Evolutionary conservation across 2,329 filamentous ascomycete species (phyloP), one percentile per base, ranked within the genome.

Genomic region (Cytospora mali): DNA sequence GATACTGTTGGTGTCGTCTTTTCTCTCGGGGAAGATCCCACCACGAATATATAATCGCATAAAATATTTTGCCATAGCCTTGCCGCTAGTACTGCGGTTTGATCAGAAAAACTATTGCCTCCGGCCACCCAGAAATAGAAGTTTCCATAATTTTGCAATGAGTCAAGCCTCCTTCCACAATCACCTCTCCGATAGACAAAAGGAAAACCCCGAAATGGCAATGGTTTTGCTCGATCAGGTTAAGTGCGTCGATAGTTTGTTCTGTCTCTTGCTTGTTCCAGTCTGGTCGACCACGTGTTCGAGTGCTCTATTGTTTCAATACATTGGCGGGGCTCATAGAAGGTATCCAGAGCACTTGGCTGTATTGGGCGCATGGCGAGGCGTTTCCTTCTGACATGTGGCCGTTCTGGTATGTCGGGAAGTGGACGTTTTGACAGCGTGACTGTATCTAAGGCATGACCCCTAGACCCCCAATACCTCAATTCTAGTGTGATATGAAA

Each of bases 101-200:
- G 3, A 66, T 35, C 46, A 66, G 51, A 33, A 66, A 35, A n/a
- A n/a, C n/a, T 42, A 64, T 62, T 21, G 50, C 29, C 54, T 56
- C 39, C 25, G 64, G 53, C 58, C 62, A 66, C 6, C 64, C 64
- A 16, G 64, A 66, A 11, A 46, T 60, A 16, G 64, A 66, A 9
- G 55, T 60, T 0, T 58, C 50, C 54, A 53, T 48, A 31, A 55
- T 25, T 28, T 58, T 49, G 23, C 28, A 55, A 29, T 64, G 58
- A 1, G 61, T 51, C 1, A 73, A 62, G 7, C 72, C 72, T 48
- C 68, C 69, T 58, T 74, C 71, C 28, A 72, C 72, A 11, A 74
- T 68, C 7, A 72, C 60, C 61, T 71, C 70, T 2, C 69, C 71
- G 2, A 69, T 71, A 1, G 61, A 66, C 11, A 65, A 63, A 4